A percentile compares a stretch with the other conserved stretches of the same genome.
These are phyloP conservation scores for Colletotrichum lentis DNA, from an alignment of 2,329 filamentous ascomycete species.

Conservation along the genomic window DNA sequence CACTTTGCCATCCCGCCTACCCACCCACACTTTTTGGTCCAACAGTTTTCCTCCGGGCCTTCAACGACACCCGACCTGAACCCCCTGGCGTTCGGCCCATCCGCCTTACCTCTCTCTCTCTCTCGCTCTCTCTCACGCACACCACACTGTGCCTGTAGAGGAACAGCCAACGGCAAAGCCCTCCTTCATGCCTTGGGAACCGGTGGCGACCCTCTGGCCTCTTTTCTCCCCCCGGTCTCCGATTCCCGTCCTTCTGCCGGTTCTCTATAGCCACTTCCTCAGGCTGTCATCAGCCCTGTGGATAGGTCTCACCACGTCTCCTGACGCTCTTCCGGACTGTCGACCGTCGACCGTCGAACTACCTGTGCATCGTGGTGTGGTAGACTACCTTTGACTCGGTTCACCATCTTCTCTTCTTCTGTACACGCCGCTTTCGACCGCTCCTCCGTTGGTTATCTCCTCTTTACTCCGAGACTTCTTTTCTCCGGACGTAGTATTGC, in stretches of 20 bases:
- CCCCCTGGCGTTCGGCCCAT: constrained; percentile 24
- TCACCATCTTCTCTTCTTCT: constrained; percentile 13
- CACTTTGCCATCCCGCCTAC: constrained; percentile 8
- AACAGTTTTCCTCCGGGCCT: background rate
- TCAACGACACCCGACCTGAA: constrained; percentile 7
- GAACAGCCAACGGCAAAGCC: constrained; percentile 4
- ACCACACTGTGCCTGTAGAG: constrained; percentile 25
- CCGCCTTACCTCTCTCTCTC: background rate
- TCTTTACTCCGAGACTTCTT: constrained; percentile 18
- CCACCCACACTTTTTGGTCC: background rate
- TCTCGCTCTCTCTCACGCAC: constrained; percentile 13
- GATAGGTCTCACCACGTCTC: constrained; percentile 24
- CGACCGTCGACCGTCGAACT: constrained; percentile 36
- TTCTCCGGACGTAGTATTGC: constrained; percentile 5
- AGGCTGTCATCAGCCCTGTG: constrained; percentile 21
- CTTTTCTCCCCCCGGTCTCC: constrained; percentile 19
- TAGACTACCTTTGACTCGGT: constrained; percentile 30
- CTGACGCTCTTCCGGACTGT: constrained; percentile 28
- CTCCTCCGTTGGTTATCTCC: constrained; percentile 1
- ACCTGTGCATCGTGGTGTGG: constrained; percentile 34
- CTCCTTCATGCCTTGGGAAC: constrained; percentile 25
- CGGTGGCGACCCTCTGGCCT: constrained; percentile 27
- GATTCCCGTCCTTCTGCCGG: constrained; percentile 29
- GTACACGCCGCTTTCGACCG: constrained; percentile 10
- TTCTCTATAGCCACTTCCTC: constrained; percentile 16